A percentile compares a stretch with the other conserved stretches of the same genome.
phyloP scores from a whole-genome alignment of 768 basidiomycete genomes.

The Auricularia sp. region DNA sequence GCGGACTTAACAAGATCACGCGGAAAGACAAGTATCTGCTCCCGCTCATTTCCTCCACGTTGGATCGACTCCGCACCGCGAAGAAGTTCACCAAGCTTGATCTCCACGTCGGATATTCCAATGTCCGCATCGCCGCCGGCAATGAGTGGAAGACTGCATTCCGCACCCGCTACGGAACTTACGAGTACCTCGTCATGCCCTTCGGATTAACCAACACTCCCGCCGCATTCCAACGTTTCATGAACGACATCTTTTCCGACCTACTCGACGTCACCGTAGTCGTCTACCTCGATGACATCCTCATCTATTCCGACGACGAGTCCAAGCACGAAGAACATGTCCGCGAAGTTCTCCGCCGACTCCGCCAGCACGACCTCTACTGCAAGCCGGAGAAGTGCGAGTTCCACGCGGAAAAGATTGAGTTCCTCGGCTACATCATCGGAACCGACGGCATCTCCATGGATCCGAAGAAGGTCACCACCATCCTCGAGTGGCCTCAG shows the following conservation, averaged over 20 bases:
- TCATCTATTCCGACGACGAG: constrained; percentile 29
- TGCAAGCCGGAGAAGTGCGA: constrained; percentile 29
- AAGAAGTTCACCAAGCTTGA: constrained; percentile 28
- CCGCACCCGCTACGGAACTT: constrained; percentile 26
- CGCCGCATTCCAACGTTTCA: constrained; percentile 34
- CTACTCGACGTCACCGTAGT: constrained; percentile 30
- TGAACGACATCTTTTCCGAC: constrained; percentile 22
- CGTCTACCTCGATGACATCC: constrained; percentile 36
- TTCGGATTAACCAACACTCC: constrained; percentile 30
- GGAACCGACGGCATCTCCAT: constrained; percentile 4
- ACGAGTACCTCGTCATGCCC: constrained; percentile 32
- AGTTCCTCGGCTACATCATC: constrained; percentile 27
- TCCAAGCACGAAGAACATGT: constrained; percentile 28
- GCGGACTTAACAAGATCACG: neutral
- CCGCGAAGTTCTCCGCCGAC: constrained; percentile 22
- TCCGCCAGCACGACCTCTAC: constrained; percentile 19
- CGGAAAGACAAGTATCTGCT: neutral
- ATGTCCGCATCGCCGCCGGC: constrained; percentile 29
- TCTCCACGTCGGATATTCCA: constrained; percentile 31
- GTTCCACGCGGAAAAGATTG: constrained; percentile 26
- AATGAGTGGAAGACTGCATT: constrained; percentile 36
- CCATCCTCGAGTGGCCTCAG: constrained; percentile 27
- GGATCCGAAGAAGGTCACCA: constrained; percentile 26
- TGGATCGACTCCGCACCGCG: constrained; percentile 5
- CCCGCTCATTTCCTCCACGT: constrained; percentile 3